Evolutionary conservation across 257 asterid species (phyloP).

Genomic region (Ilex aquifolium): DNA sequence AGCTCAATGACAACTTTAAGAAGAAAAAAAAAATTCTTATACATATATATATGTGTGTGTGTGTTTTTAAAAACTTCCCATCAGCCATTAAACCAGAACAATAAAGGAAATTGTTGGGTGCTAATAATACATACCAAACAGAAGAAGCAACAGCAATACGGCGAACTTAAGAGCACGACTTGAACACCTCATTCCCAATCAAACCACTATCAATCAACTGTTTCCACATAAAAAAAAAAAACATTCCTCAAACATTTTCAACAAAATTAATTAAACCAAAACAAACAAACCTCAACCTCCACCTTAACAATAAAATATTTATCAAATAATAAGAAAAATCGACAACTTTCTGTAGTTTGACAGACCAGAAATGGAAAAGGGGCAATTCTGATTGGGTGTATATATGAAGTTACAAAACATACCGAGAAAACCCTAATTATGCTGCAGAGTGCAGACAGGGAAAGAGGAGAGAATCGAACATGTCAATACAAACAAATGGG

Average conservation of each 20-base stretch:
- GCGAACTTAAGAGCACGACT: slow-evolving; percentile 23
- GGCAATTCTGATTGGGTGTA: not conserved
- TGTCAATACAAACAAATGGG: not conserved
- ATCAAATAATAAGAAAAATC: no score
- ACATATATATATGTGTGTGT: no score
- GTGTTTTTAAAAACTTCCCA: not conserved
- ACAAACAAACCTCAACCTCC: not conserved
- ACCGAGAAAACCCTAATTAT: not conserved
- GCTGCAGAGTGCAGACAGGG: not conserved
- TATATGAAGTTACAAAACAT: not conserved
- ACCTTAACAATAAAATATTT: no score
- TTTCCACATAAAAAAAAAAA: slow-evolving; percentile 10
- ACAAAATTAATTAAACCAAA: not conserved
- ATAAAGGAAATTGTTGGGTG: not conserved
- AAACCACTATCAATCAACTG: slow-evolving; percentile 16
- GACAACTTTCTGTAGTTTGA: not conserved
- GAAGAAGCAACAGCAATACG: slow-evolving; percentile 38
- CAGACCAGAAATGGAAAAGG: not conserved
- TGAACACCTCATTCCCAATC: slow-evolving; percentile 43
- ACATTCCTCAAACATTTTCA: slow-evolving; percentile 1
- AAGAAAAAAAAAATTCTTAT: not conserved
- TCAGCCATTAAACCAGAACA: not conserved
- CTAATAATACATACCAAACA: slow-evolving; percentile 42
- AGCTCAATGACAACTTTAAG: not conserved
- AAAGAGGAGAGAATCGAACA: not conserved